phyloP scores from a whole-genome alignment of 176 grass and related monocot genomes.

The Raddia guianensis region DNA sequence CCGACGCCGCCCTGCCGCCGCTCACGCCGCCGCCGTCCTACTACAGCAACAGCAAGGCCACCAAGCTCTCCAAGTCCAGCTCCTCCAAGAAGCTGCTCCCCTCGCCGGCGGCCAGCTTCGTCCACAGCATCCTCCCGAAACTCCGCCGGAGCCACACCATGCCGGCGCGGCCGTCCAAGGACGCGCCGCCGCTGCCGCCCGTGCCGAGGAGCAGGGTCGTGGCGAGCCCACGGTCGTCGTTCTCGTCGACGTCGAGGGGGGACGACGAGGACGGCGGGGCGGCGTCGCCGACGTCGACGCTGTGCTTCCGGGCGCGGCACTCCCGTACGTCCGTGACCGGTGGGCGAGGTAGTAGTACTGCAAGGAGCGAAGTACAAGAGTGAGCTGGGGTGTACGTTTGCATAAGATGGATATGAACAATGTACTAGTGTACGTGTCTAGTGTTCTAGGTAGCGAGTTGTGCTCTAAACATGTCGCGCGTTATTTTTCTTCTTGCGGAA shows the following conservation, averaged over 20 bases:
- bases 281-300: slow-evolving; percentile 25
- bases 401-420: not conserved
- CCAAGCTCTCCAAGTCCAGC: slow-evolving; percentile 39
- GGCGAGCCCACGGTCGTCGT: slow-evolving; percentile 46
- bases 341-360: slow-evolving; percentile 30
- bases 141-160: slow-evolving; percentile 53
- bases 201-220: slow-evolving; percentile 34
- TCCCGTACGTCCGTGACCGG: slow-evolving; percentile 34
- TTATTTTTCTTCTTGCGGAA: slow-evolving; percentile 4
- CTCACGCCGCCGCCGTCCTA: slow-evolving; percentile 67
- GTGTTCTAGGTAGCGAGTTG: not conserved
- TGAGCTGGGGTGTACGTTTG: not conserved
- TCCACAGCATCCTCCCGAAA: slow-evolving; percentile 55
- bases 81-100: slow-evolving; percentile 46
- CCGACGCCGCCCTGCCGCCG: slow-evolving; percentile 47
- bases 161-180: slow-evolving; percentile 33
- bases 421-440: not conserved
- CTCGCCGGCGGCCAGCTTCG: slow-evolving; percentile 39
- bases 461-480: not conserved
- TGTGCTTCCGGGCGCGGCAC: slow-evolving; percentile 47
- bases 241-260: slow-evolving; percentile 53
- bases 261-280: slow-evolving; percentile 23
- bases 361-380: not conserved
- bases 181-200: not conserved
- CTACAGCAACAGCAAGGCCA: slow-evolving; percentile 31